phyloP scores from a whole-genome alignment of 2,329 filamentous ascomycete species.

The Ilyonectria sp. region DNA sequence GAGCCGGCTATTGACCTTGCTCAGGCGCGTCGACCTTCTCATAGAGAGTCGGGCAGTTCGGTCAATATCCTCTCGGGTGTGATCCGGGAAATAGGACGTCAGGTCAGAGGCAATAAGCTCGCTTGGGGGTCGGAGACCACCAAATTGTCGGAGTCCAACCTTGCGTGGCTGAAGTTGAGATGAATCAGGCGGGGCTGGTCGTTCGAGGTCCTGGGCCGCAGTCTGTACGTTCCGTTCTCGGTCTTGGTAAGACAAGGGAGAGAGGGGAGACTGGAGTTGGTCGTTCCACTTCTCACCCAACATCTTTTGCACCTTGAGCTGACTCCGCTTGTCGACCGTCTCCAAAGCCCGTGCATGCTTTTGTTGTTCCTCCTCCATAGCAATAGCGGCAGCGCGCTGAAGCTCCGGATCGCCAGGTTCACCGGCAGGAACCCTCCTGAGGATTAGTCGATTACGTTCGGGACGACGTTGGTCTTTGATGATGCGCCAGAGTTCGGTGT shows the following conservation, averaged over 20 bases:
- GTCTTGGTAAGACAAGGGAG: slow-evolving; percentile 81
- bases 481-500: slow-evolving; percentile 90
- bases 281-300: slow-evolving; percentile 90
- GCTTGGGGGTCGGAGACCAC: slow-evolving; percentile 92
- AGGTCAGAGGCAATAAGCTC: slow-evolving; percentile 97
- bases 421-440: slow-evolving; percentile 92
- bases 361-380: slow-evolving; percentile 87
- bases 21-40: slow-evolving; percentile 89
- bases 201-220: slow-evolving; percentile 71
- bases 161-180: slow-evolving; percentile 61
- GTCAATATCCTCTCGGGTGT: slow-evolving; percentile 94
- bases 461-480: slow-evolving; percentile 89
- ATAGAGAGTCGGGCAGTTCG: slow-evolving; percentile 94
- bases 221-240: slow-evolving; percentile 78
- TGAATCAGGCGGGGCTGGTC: slow-evolving; percentile 66
- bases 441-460: slow-evolving; percentile 90
- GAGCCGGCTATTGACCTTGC: slow-evolving; percentile 91
- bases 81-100: slow-evolving; percentile 97
- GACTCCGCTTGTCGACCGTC: slow-evolving; percentile 80
- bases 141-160: slow-evolving; percentile 82
- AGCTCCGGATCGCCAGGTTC: slow-evolving; percentile 91
- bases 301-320: slow-evolving; percentile 89
- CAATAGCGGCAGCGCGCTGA: slow-evolving; percentile 89
- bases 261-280: slow-evolving; percentile 86
- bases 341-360: slow-evolving; percentile 76